Conservation (phyloP, 2,329 filamentous ascomycete species). For the Sclerotinia trifoliorum region DNA sequence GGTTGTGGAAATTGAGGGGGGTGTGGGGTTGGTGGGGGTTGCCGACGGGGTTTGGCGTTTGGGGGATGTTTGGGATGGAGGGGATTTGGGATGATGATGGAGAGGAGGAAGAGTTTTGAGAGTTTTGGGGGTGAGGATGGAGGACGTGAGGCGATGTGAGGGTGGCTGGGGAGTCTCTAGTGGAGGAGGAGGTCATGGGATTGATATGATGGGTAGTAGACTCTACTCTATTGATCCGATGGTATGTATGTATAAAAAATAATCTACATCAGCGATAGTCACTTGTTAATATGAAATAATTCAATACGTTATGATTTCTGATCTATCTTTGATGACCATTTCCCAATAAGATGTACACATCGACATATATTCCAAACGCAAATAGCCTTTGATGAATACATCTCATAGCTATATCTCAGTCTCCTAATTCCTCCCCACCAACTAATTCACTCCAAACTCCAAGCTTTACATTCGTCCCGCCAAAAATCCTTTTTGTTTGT, state of each 20-base stretch:
- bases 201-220: neutral
- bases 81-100: neutral
- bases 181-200: neutral
- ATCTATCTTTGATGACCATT: neutral
- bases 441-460: too few relatives aligned
- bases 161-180: neutral
- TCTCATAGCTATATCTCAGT: too few relatives aligned
- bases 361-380: too few relatives aligned
- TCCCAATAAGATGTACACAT: neutral
- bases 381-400: too few relatives aligned
- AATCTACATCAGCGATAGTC: neutral
- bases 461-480: too few relatives aligned
- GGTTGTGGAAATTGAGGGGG: constrained; percentile 9
- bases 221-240: neutral
- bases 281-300: neutral
- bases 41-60: neutral
- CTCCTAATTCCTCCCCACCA: too few relatives aligned
- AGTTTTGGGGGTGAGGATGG: neutral
- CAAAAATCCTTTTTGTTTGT: too few relatives aligned
- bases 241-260: neutral
- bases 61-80: neutral
- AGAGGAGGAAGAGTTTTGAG: neutral
- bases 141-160: neutral
- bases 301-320: neutral
- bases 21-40: constrained; percentile 17